Conservation (phyloP, 306 rosid species). For the Erythrophleum fordii region DNA sequence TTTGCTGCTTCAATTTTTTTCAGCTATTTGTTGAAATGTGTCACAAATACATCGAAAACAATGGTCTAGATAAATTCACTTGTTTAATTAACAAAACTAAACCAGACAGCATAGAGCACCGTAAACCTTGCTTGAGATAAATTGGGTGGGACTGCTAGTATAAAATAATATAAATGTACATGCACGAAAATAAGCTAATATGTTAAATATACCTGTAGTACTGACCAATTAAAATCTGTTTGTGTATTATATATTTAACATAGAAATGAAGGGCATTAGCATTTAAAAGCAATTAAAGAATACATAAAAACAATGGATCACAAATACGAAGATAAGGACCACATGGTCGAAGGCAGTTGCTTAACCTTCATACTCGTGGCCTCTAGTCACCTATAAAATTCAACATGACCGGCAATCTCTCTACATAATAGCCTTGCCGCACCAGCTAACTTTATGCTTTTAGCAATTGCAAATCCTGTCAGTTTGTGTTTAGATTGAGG, state of each 20-base stretch:
- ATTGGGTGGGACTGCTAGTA: neutral
- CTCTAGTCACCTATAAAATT: conserved; percentile 53
- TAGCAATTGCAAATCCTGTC: conserved; percentile 77
- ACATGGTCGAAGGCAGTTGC: conserved; percentile 37
- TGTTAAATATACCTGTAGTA: too few species aligned
- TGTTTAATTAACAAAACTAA: neutral
- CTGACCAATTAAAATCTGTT: too few species aligned
- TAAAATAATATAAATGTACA: neutral
- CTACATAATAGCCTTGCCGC: conserved; percentile 76
- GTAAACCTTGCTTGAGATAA: neutral
- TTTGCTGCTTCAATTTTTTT: too few species aligned
- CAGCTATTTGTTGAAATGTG: too few species aligned
- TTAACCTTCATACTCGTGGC: conserved; percentile 21
- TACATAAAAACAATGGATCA: conserved; percentile 24
- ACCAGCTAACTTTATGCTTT: conserved; percentile 76
- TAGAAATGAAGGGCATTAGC: neutral
- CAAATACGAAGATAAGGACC: neutral
- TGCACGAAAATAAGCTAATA: neutral
- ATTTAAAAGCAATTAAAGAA: conserved; percentile 14
- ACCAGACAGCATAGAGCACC: neutral
- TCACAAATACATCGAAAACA: neutral
- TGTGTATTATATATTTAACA: neutral
- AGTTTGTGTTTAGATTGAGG: conserved; percentile 75
- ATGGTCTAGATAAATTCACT: neutral
- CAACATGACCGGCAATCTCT: conserved; percentile 83